A percentile compares a stretch with the other conserved stretches of the same genome.
Evolutionary conservation across 2,329 filamentous ascomycete species (phyloP).

Genomic region (Fusarium sp.): DNA sequence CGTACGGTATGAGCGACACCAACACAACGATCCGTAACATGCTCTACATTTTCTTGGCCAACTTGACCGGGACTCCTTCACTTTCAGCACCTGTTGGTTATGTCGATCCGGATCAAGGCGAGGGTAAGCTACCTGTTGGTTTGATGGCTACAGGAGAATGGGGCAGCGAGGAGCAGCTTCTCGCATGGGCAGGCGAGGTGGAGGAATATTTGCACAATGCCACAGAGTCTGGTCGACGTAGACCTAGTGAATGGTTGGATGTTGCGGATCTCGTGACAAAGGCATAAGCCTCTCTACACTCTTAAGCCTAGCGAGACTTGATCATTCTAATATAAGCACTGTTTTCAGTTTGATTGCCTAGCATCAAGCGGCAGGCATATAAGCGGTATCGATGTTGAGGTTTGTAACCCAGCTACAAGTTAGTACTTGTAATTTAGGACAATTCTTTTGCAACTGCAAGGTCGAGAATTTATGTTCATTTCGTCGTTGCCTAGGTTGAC

Average conservation of each 20-base stretch:
- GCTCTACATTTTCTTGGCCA: conserved; percentile 88
- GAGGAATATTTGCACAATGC: conserved; percentile 66
- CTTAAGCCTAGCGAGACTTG: background rate
- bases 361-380: background rate
- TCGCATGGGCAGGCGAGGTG: conserved; percentile 68
- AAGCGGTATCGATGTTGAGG: background rate
- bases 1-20: conserved; percentile 80
- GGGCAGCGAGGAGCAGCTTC: conserved; percentile 72
- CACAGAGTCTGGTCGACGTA: conserved; percentile 61
- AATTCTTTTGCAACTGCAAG: background rate
- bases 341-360: background rate
- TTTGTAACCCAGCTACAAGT: background rate
- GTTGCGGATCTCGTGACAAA: conserved; percentile 55
- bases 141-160: conserved; percentile 74
- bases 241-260: conserved; percentile 69
- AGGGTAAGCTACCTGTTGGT: conserved; percentile 70
- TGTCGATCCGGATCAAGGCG: conserved; percentile 64
- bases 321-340: background rate
- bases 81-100: conserved; percentile 82
- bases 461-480: background rate
- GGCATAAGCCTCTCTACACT: background rate
- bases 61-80: conserved; percentile 82
- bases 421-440: background rate
- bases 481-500: background rate
- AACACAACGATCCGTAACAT: conserved; percentile 81